A percentile compares a stretch with the other conserved stretches of the same genome.
phyloP scores from a whole-genome alignment of 371 early-diverging fungal species.

The Mucor saturninus region DNA sequence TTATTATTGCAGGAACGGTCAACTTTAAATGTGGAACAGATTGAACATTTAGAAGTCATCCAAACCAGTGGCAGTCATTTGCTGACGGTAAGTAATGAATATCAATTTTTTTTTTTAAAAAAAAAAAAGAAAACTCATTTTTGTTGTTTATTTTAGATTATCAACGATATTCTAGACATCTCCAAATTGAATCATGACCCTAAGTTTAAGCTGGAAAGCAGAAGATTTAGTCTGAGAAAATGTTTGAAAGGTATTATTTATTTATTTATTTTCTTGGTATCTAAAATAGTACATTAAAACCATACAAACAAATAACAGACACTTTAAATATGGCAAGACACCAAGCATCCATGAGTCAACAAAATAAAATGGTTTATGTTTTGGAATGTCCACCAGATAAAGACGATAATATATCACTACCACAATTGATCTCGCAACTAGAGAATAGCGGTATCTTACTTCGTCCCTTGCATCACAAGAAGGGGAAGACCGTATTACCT shows the following conservation, averaged over 20 bases:
- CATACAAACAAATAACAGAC: slow-evolving; percentile 24
- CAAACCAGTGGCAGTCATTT: slow-evolving; percentile 67
- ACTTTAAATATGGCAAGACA: slow-evolving; percentile 57
- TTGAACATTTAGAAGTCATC: slow-evolving; percentile 62
- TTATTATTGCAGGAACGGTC: slow-evolving; percentile 56
- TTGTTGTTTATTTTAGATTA: slow-evolving; percentile 41
- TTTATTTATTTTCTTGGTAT: background rate
- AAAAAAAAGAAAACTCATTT: slow-evolving; percentile 5
- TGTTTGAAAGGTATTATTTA: slow-evolving; percentile 57
- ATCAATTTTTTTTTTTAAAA: background rate
- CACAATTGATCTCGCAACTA: slow-evolving; percentile 37
- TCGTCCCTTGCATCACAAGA: slow-evolving; percentile 26
- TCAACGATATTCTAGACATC: slow-evolving; percentile 65
- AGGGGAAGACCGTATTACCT: slow-evolving; percentile 54
- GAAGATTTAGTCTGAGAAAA: slow-evolving; percentile 61
- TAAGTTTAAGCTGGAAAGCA: slow-evolving; percentile 59
- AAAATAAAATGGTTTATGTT: slow-evolving; percentile 52
- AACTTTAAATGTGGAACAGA: slow-evolving; percentile 56
- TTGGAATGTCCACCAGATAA: slow-evolving; percentile 60
- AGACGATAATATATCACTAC: slow-evolving; percentile 53
- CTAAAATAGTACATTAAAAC: background rate
- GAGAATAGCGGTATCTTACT: slow-evolving; percentile 27
- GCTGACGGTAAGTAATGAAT: slow-evolving; percentile 47
- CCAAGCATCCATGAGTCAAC: slow-evolving; percentile 52
- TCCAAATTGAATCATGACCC: slow-evolving; percentile 67